Conservation (phyloP, 805 yeast species). For the Ogataea degrootiae region DNA sequence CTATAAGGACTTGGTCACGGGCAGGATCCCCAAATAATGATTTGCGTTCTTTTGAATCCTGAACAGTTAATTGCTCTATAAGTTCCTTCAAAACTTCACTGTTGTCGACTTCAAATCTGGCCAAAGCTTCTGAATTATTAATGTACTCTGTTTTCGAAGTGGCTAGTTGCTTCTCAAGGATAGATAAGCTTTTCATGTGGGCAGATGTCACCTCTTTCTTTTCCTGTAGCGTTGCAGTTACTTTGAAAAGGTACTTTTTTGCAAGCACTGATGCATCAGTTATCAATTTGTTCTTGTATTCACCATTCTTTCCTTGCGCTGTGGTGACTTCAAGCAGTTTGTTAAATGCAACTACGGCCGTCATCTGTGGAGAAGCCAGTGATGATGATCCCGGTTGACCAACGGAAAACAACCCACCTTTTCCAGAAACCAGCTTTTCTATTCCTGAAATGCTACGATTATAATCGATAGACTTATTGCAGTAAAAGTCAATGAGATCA, state of each 20-base stretch:
- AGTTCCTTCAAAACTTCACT: constrained; percentile 1
- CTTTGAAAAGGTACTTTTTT: constrained; percentile 10
- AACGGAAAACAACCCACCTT: background rate
- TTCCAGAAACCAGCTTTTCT: background rate
- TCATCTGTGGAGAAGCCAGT: constrained; percentile 2
- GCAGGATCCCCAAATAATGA: constrained; percentile 14
- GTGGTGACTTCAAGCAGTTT: constrained; percentile 7
- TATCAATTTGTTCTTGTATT: background rate
- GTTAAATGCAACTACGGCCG: constrained; percentile 5
- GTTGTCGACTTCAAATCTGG: constrained; percentile 12
- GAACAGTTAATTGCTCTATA: background rate
- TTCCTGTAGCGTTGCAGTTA: constrained; percentile 1
- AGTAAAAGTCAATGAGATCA: constrained; percentile 11
- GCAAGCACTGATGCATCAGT: constrained; percentile 11
- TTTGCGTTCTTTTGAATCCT: constrained; percentile 5
- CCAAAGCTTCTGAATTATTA: constrained; percentile 11
- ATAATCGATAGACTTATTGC: constrained; percentile 4
- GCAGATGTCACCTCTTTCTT: background rate
- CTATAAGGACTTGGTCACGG: constrained; percentile 9
- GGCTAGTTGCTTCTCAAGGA: background rate
- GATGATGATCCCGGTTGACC: background rate
- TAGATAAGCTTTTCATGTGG: background rate
- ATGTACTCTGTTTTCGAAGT: constrained; percentile 6
- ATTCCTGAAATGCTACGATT: background rate
- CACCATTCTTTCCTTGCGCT: constrained; percentile 10